Evolutionary conservation across 768 basidiomycete species (phyloP), one percentile per base, ranked within the genome.

Genomic region (Rhodotorula taiwanensis): DNA sequence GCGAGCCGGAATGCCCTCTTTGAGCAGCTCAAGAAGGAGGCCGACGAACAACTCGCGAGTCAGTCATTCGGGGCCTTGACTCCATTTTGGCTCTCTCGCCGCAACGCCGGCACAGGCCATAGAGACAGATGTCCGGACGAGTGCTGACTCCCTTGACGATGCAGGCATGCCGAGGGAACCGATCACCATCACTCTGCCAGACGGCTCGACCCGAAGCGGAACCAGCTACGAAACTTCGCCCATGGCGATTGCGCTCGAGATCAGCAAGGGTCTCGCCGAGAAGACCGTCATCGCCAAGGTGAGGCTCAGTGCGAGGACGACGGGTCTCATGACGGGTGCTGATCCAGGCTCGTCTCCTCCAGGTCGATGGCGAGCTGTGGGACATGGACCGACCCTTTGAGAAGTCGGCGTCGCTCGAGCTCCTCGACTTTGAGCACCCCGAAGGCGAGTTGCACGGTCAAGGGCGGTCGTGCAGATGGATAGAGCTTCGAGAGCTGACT

Each of bases 371-470:
- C 52, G 79, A 81, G 50, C 81, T 99, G 5, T 98, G 93, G 92
- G 95, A 99, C 76, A 80, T 99, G 28, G 89, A 93, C 68, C 82
- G 95, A 60, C 94, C 95, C 0, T 80, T 99, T n/a, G 94, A 98
- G 77, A 79, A 79, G 47, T 84, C 87, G 0, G 85, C 84, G 73
- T 84, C 83, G 67, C 81, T 99, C 30, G 84, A 90, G 69, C 74
- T 99, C 23, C 80, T 98, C 51, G 89, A 94, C 76, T 99, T 98
- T 73, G 92, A 98, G 49, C 81, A 91, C 72, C 84, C 86, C 5
- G 90, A 93, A 79, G 91, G 89, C 84, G 58, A 36, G 76, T n/a
- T n/a, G n/a, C n/a, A n/a, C n/a, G n/a, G n/a, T n/a, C n/a, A n/a
- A n/a, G n/a, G n/a, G n/a, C n/a, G n/a, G n/a, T n/a, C n/a, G n/a